These are phyloP conservation scores for Blastomyces silverae DNA, from an alignment of 2,329 filamentous ascomycete genomes.

Conservation along the genomic window DNA sequence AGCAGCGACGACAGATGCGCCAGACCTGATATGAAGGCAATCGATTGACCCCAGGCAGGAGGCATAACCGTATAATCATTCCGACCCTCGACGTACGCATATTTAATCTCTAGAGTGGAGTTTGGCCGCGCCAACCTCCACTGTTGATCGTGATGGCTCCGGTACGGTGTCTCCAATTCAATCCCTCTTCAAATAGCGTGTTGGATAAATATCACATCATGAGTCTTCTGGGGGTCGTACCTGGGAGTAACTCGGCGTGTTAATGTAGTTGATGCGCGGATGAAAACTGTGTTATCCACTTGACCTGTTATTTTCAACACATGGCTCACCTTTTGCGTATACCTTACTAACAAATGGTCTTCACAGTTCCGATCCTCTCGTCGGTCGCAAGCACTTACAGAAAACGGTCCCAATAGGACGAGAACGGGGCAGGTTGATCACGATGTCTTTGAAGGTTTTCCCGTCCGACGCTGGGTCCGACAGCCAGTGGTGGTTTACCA, in stretches of 20 bases:
- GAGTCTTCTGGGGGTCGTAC: not conserved
- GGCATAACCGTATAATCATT: not conserved
- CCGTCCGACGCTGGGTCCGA: slow-evolving; percentile 83
- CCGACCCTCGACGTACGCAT: not conserved
- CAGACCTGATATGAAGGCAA: not conserved
- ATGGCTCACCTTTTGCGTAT: not conserved
- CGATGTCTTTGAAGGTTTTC: slow-evolving; percentile 66
- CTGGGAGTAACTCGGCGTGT: not conserved
- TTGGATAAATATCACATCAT: slow-evolving; percentile 1
- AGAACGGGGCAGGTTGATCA: slow-evolving; percentile 52
- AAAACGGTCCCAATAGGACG: slow-evolving; percentile 38
- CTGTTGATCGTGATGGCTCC: slow-evolving; percentile 9
- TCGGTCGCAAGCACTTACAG: slow-evolving; percentile 47
- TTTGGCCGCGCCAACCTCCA: not conserved
- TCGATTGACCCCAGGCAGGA: not conserved
- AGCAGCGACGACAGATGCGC: not conserved
- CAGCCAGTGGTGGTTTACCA: slow-evolving; percentile 63
- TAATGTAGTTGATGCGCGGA: not conserved
- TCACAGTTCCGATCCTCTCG: slow-evolving; percentile 51
- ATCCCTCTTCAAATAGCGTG: not conserved
- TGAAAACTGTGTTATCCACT: not conserved
- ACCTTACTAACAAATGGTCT: not conserved
- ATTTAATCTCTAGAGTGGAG: not conserved
- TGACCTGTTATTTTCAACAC: not conserved
- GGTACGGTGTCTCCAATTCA: not conserved